phyloP scores from a whole-genome alignment of 2,329 filamentous ascomycete genomes.

The Fusarium floridanum region DNA sequence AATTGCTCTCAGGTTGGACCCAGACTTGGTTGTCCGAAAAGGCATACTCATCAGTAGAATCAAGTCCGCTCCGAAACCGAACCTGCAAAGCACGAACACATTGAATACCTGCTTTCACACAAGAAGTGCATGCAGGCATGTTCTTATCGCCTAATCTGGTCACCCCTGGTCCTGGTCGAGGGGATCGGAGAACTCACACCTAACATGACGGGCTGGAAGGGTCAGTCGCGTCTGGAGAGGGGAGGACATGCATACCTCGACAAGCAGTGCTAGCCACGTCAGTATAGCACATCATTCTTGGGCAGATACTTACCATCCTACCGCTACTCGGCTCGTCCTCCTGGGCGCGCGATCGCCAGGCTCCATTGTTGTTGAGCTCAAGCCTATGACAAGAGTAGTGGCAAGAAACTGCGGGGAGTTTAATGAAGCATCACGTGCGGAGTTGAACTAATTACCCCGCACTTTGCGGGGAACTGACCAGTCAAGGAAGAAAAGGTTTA shows the following conservation, averaged over 20 bases:
- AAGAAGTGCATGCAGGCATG: constrained; percentile 25
- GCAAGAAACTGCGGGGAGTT: constrained; percentile 1
- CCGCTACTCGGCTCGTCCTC: constrained; percentile 25
- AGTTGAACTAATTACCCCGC: not conserved
- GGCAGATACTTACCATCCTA: constrained; percentile 14
- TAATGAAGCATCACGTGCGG: not conserved
- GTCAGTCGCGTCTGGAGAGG: not conserved
- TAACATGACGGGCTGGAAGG: not conserved
- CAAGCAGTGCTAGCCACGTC: not conserved
- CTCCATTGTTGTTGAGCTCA: not conserved
- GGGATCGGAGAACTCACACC: not conserved
- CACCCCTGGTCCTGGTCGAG: not conserved
- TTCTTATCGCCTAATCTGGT: constrained; percentile 26
- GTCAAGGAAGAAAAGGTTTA: too few species aligned
- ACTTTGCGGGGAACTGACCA: not conserved
- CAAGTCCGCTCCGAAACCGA: constrained; percentile 32
- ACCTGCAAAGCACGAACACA: constrained; percentile 32
- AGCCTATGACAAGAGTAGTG: not conserved
- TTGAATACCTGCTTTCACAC: constrained; percentile 28
- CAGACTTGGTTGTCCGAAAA: not conserved
- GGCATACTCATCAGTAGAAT: not conserved
- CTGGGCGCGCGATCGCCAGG: not conserved
- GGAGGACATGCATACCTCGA: not conserved
- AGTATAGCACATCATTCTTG: not conserved
- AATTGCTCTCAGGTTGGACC: not conserved